Evolutionary conservation across 352 stramenopile species (phyloP).

Genomic region (Aphanomyces euteiches): DNA sequence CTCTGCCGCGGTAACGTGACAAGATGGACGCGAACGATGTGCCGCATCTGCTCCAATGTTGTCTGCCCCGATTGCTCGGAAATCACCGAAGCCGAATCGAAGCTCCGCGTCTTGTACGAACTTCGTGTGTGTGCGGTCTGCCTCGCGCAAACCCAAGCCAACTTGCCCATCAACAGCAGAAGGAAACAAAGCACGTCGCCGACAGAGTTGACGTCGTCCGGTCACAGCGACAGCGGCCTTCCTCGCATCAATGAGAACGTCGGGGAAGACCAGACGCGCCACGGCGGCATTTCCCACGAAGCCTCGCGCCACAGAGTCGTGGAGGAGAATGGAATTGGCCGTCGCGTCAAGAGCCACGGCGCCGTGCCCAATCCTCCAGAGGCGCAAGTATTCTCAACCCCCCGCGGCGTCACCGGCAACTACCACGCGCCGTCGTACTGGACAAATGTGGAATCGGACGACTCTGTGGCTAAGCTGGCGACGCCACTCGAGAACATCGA

Average conservation of each 20-base stretch:
- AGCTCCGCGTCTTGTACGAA: neutral
- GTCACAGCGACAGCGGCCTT: neutral
- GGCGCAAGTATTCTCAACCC: neutral
- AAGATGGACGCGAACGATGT: slow-evolving; percentile 7
- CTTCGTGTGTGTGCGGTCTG: slow-evolving; percentile 22
- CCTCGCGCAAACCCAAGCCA: slow-evolving; percentile 21
- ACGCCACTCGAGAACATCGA: neutral
- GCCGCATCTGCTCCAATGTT: slow-evolving; percentile 7
- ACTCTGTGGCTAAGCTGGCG: neutral
- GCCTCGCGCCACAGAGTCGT: no score
- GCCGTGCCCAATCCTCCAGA: no score
- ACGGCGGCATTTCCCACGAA: no score
- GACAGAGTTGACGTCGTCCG: neutral
- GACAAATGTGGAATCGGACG: neutral
- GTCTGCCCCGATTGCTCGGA: slow-evolving; percentile 24
- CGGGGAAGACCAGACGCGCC: neutral
- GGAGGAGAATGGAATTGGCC: no score
- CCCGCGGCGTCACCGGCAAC: neutral
- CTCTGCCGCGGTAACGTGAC: slow-evolving; percentile 9
- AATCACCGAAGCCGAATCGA: slow-evolving; percentile 18
- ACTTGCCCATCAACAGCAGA: slow-evolving; percentile 25
- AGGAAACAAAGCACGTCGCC: neutral
- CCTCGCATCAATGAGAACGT: neutral
- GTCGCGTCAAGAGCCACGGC: no score
- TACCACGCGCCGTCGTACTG: slow-evolving; percentile 1